Evolutionary conservation across 2,329 filamentous ascomycete genomes (phyloP).

Genomic region (Ophiognomonia clavigignenti-juglandacearum): DNA sequence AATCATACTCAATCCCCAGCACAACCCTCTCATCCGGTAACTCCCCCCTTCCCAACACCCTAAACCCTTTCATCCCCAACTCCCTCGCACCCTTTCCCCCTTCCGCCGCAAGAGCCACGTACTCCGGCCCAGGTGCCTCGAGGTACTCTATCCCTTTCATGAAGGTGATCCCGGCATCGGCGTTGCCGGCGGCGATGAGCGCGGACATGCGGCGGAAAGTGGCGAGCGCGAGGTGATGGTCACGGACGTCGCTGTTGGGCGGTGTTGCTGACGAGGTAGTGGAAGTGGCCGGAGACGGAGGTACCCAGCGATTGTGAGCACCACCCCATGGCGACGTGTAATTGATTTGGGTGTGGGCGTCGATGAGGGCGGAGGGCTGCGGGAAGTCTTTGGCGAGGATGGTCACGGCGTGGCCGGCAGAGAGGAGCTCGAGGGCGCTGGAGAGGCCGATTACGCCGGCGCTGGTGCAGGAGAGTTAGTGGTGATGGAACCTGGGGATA

Average conservation of each 20-base stretch:
- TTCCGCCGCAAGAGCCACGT: constrained; percentile 30
- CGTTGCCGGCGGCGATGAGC: constrained; percentile 23
- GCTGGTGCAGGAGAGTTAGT: constrained; percentile 25
- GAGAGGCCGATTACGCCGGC: constrained; percentile 50
- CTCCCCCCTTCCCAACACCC: constrained; percentile 29
- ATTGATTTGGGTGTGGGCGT: constrained; percentile 37
- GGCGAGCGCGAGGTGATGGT: constrained; percentile 37
- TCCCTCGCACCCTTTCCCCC: constrained; percentile 21
- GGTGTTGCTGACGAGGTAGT: too few relatives aligned
- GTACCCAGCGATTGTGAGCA: constrained; percentile 50
- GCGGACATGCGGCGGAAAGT: constrained; percentile 39
- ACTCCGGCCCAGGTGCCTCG: constrained; percentile 38
- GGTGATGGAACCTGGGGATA: not conserved
- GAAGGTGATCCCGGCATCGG: constrained; percentile 43
- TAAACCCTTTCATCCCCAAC: constrained; percentile 33
- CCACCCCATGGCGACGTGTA: constrained; percentile 55
- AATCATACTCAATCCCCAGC: constrained; percentile 47
- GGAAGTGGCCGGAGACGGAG: too few relatives aligned
- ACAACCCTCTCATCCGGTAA: constrained; percentile 35
- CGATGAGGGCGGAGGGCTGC: constrained; percentile 39
- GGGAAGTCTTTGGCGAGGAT: constrained; percentile 44
- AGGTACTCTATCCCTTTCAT: constrained; percentile 47
- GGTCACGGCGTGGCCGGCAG: constrained; percentile 33
- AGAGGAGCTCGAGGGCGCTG: constrained; percentile 40
- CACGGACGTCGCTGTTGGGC: constrained; percentile 27